These are phyloP conservation scores for Ophiobolus disseminans DNA, from an alignment of 2,329 filamentous ascomycete genomes.

Conservation along the genomic window DNA sequence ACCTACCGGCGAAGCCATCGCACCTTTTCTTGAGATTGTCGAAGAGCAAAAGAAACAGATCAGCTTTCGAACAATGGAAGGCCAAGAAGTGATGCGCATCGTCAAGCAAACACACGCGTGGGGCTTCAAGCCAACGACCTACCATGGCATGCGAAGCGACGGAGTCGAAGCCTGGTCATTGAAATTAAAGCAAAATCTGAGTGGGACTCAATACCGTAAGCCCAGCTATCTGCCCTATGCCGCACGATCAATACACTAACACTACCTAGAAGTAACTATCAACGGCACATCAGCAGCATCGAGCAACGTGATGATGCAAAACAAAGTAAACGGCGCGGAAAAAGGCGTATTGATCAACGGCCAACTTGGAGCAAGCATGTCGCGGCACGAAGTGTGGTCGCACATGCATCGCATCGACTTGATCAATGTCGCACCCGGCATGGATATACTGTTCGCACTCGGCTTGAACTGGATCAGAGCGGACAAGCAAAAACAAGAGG, in stretches of 20 bases:
- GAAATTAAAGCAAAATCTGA: slow-evolving; percentile 14
- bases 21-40: slow-evolving; percentile 18
- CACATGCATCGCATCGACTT: slow-evolving; percentile 13
- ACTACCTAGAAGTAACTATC: slow-evolving; percentile 7
- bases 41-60: slow-evolving; percentile 16
- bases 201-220: slow-evolving; percentile 23
- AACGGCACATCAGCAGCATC: slow-evolving; percentile 5
- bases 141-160: slow-evolving; percentile 21
- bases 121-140: slow-evolving; percentile 14
- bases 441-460: slow-evolving; percentile 29
- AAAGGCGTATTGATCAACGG: slow-evolving; percentile 25
- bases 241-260: slow-evolving; percentile 9
- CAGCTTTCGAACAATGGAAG: slow-evolving; percentile 18
- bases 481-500: slow-evolving; percentile 24
- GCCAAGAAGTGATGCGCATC: slow-evolving; percentile 23
- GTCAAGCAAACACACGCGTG: slow-evolving; percentile 15
- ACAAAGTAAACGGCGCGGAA: slow-evolving; percentile 21
- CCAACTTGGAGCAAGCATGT: slow-evolving; percentile 16
- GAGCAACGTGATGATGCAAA: slow-evolving; percentile 13
- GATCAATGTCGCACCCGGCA: slow-evolving; percentile 25
- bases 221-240: slow-evolving; percentile 13
- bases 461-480: slow-evolving; percentile 21
- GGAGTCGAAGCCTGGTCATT: slow-evolving; percentile 21
- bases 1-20: slow-evolving; percentile 7
- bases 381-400: slow-evolving; percentile 10